Conservation (phyloP, 2,329 filamentous ascomycete genomes). For the Tolypocladium inflatum region DNA sequence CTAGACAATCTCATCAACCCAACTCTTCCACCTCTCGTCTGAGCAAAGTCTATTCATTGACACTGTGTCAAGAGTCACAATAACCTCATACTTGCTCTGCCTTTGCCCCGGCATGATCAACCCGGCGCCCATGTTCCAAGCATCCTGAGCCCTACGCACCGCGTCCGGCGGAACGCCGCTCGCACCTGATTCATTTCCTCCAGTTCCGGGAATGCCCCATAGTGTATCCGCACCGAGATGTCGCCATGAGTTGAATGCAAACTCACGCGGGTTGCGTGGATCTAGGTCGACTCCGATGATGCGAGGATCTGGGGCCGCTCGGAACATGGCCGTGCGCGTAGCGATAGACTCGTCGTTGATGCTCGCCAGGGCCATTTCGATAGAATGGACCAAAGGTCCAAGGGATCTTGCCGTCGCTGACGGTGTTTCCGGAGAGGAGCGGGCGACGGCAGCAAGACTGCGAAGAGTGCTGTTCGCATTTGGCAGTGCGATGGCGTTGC, state of each 20-base stretch:
- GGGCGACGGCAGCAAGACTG: conserved; percentile 13
- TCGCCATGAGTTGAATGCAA: conserved; percentile 36
- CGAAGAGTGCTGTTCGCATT: conserved; percentile 17
- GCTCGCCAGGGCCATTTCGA: conserved; percentile 14
- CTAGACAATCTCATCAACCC: conserved; percentile 11
- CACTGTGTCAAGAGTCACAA: conserved; percentile 18
- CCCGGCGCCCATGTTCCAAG: conserved; percentile 19
- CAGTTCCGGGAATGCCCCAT: conserved; percentile 21
- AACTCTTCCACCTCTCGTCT: conserved; percentile 16
- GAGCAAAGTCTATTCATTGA: conserved; percentile 18
- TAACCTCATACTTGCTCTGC: conserved; percentile 16
- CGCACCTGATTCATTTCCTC: not conserved
- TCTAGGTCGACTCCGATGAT: conserved; percentile 29
- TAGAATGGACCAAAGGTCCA: conserved; percentile 15
- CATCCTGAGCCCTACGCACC: conserved; percentile 18
- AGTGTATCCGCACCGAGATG: conserved; percentile 30
- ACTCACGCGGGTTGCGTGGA: conserved; percentile 26
- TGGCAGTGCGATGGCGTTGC: conserved; percentile 31
- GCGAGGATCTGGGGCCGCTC: conserved; percentile 27
- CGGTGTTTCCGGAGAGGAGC: not conserved
- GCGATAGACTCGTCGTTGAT: conserved; percentile 32
- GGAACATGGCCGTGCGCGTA: conserved; percentile 26
- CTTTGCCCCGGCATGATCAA: conserved; percentile 20
- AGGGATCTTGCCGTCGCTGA: conserved; percentile 8
- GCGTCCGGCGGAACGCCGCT: conserved; percentile 12